phyloP scores from a whole-genome alignment of 257 asterid genomes.

The Thymus mandschuricus region DNA sequence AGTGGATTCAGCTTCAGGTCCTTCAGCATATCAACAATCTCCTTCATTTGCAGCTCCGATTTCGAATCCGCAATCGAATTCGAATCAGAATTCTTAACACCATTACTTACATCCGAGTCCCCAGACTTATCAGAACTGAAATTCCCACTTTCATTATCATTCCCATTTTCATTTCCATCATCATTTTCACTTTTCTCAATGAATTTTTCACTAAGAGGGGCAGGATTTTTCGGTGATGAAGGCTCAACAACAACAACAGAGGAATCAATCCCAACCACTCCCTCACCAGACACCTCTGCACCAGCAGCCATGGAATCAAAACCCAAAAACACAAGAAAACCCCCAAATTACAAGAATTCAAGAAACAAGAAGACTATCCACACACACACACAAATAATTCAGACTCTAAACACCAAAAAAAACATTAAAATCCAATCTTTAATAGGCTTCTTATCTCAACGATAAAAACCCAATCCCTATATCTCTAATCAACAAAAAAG shows the following conservation, averaged over 20 bases:
- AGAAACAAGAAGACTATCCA: constrained; percentile 17
- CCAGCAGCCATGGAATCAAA: constrained; percentile 82
- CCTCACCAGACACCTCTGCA: constrained; percentile 75
- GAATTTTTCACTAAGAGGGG: constrained; percentile 28
- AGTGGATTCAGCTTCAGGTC: constrained; percentile 80
- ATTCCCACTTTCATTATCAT: constrained; percentile 32
- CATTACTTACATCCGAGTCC: constrained; percentile 38
- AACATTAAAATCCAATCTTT: constrained; percentile 7
- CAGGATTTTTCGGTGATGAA: constrained; percentile 49
- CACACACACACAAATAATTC: constrained; percentile 20
- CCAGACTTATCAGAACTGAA: constrained; percentile 46
- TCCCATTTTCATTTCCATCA: neutral
- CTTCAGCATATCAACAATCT: constrained; percentile 70
- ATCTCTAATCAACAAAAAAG: constrained; percentile 20
- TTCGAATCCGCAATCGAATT: constrained; percentile 51
- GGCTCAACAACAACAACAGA: constrained; percentile 48
- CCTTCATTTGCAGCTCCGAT: constrained; percentile 68
- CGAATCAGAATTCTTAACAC: constrained; percentile 56
- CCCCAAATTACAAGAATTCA: constrained; percentile 28
- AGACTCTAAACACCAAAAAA: constrained; percentile 20
- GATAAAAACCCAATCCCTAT: constrained; percentile 48
- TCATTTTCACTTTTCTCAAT: constrained; percentile 38
- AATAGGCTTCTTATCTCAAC: constrained; percentile 20
- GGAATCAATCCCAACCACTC: constrained; percentile 54
- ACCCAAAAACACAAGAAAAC: constrained; percentile 30